Evolutionary conservation across 352 stramenopile genomes (phyloP).

Genomic region (Phytophthora constricta): DNA sequence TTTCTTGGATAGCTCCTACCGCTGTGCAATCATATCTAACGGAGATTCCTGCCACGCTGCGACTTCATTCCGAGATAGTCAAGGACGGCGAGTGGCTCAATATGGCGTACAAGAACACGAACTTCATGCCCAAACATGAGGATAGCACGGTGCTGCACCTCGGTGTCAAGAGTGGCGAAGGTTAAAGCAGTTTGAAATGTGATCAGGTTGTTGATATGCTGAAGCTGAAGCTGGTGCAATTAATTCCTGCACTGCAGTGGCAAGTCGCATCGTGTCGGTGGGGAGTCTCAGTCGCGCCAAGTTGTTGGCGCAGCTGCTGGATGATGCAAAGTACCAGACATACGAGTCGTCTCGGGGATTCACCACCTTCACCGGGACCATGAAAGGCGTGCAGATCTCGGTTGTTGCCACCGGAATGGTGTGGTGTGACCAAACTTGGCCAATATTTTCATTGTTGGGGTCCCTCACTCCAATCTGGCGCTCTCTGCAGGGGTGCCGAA

Average conservation of each 20-base stretch:
- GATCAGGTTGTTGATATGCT: not conserved
- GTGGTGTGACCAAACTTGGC: not conserved
- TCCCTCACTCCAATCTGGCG: too few relatives aligned
- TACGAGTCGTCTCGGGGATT: slow-evolving; percentile 60
- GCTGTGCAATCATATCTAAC: too few relatives aligned
- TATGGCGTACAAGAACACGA: slow-evolving; percentile 58
- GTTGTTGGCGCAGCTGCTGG: slow-evolving; percentile 41
- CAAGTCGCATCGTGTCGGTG: slow-evolving; percentile 58
- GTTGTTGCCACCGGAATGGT: slow-evolving; percentile 75
- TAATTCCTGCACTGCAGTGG: slow-evolving; percentile 23
- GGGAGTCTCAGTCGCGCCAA: slow-evolving; percentile 47
- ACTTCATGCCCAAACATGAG: slow-evolving; percentile 46
- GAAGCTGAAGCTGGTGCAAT: not conserved
- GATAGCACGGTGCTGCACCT: slow-evolving; percentile 57
- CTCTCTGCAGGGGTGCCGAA: slow-evolving; percentile 48
- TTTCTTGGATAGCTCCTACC: too few relatives aligned
- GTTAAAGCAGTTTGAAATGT: slow-evolving; percentile 18
- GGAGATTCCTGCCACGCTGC: too few relatives aligned
- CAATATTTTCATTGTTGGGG: too few relatives aligned
- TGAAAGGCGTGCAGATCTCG: slow-evolving; percentile 51
- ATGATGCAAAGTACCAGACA: slow-evolving; percentile 31
- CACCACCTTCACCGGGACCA: slow-evolving; percentile 61
- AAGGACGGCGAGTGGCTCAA: not conserved
- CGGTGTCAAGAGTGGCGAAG: slow-evolving; percentile 45
- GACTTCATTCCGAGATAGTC: not conserved